Percentiles rank a stretch among this genome's conserved stretches.
Evolutionary conservation across 352 stramenopile species (phyloP).

Genomic region (Blastocystis sp.): DNA sequence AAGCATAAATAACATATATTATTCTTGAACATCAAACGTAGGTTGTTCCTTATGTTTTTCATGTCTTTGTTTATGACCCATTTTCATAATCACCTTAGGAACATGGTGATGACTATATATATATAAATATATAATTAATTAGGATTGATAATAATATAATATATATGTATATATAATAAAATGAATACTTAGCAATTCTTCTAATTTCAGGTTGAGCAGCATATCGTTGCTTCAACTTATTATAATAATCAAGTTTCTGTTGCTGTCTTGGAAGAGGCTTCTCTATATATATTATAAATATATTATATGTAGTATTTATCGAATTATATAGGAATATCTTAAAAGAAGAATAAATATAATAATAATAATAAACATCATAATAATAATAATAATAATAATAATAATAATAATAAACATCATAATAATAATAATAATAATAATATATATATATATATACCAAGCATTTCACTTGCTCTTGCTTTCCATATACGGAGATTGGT

Average conservation of each 20-base stretch:
- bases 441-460: constrained; percentile 58
- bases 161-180: constrained; percentile 32
- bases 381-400: too few relatives aligned
- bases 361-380: too few relatives aligned
- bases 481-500: constrained; percentile 98
- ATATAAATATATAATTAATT: constrained; percentile 29
- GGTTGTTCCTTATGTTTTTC: constrained; percentile 41
- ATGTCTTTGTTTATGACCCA: constrained; percentile 62
- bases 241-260: constrained; percentile 77
- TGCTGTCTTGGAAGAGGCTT: constrained; percentile 51
- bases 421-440: too few relatives aligned
- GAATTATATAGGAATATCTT: constrained; percentile 46
- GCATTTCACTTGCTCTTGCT: constrained; percentile 69
- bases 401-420: too few relatives aligned
- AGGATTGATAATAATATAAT: constrained; percentile 58
- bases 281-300: too few relatives aligned
- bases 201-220: constrained; percentile 75
- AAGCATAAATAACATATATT: too few relatives aligned
- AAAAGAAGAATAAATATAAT: too few relatives aligned
- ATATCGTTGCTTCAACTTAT: constrained; percentile 82
- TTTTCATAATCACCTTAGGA: constrained; percentile 91
- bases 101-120: constrained; percentile 59
- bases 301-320: too few relatives aligned
- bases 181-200: constrained; percentile 62
- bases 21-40: constrained; percentile 30